These are phyloP conservation scores for Fusarium lyarnte DNA, from an alignment of 2,329 filamentous ascomycete genomes.

Conservation along the genomic window DNA sequence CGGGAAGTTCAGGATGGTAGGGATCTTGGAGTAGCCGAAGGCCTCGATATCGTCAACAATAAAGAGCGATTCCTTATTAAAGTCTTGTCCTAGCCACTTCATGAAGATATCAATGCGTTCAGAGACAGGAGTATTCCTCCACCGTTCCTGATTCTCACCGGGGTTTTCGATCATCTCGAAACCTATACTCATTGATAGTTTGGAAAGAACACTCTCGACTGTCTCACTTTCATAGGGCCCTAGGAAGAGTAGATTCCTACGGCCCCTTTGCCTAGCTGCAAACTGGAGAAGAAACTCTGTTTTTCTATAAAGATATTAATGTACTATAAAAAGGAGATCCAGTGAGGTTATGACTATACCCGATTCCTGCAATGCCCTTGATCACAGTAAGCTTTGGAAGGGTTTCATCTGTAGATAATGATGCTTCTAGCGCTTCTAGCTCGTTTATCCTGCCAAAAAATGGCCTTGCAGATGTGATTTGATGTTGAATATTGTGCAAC, in stretches of 20 bases:
- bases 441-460: not conserved
- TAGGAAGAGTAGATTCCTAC: not conserved
- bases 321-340: rapidly evolving
- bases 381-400: not conserved
- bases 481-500: rapidly evolving
- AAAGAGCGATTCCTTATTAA: rapidly evolving
- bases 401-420: rapidly evolving
- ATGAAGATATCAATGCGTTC: not conserved
- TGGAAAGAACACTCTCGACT: rapidly evolving
- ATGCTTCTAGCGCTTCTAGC: not conserved
- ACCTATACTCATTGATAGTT: not conserved
- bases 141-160: rapidly evolving
- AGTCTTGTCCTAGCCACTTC: rapidly evolving
- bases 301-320: rapidly evolving
- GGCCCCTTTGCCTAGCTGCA: rapidly evolving
- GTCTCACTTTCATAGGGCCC: rapidly evolving
- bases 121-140: rapidly evolving
- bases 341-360: rapidly evolving
- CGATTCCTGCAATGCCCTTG: not conserved
- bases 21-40: not conserved
- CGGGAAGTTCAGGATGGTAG: rapidly evolving
- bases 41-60: not conserved
- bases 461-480: rapidly evolving
- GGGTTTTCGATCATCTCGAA: not conserved
- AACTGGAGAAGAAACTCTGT: not conserved